Base-by-base conservation (phyloP, 768 basidiomycete species). In the Mycena floridula region DNA sequence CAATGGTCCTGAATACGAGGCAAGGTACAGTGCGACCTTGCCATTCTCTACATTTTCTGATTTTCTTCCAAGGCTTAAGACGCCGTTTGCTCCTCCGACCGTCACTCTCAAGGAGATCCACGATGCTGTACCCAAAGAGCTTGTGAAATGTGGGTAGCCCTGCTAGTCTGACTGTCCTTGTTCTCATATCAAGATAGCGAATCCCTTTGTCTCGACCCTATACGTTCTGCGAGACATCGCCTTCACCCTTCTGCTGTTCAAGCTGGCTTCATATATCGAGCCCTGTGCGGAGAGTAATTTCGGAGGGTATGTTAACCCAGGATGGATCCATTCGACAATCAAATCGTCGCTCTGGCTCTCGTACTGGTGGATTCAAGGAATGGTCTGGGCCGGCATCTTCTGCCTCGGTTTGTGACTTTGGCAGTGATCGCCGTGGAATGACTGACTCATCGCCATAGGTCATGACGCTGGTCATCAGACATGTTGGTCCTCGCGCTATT, bases 81-180 rank as follows among this genome's bases (percentile, higher is more conserved):
- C 60, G 48, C 70, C 75, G 4, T 81, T 77, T 54, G 56, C 57
- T 16, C 77, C 77, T 7, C 75, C 77, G 3, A 66, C 57, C 11
- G 63, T 70, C 13, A 73, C 72, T 1, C 57, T 79, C 35, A 77
- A 77, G 55, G 69, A 78, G 42, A 63, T 80, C 42, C 76, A 76
- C 44, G 70, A 74, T 48, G 75, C 72, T 4, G 76, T 79, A 16
- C 77, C 77, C 1, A 77, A 74, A 58, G 61, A 76, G 36, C 58
- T 78, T 7, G 60, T 76, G n/a, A 64, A 61, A 48, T 62, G 71
- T 68, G 61, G 54, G 62, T 44, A 15, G 18, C 15, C 26, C 26
- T 11, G 25, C 36, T 21, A 2, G 18, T 30, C n/a, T 21, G 25
- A 38, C 41, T 22, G 15, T 7, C 7, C 25, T n/a, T 18, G 23